Evolutionary conservation across 192 early-diverging fungal genomes (phyloP).

Genomic region (Dissophora globulifera): DNA sequence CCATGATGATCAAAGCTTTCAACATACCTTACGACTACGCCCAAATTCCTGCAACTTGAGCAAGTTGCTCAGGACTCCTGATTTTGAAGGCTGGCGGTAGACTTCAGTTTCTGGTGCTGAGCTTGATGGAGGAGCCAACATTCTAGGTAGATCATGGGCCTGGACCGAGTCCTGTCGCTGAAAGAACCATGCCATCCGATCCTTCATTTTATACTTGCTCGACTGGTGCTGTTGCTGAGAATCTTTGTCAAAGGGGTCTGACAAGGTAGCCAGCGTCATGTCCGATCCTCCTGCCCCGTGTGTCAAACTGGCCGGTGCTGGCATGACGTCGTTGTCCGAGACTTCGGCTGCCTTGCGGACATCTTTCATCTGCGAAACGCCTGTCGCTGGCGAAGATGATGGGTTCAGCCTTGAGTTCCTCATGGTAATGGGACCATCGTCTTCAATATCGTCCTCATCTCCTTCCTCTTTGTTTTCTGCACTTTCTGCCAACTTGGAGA

Average conservation of each 20-base stretch:
- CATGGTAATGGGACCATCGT: slow-evolving; percentile 1
- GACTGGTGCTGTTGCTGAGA: neutral
- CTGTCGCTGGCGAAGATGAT: slow-evolving; percentile 6
- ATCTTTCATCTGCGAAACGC: slow-evolving; percentile 19
- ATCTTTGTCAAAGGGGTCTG: neutral
- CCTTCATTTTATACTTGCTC: slow-evolving; percentile 9
- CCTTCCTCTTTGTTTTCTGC: slow-evolving; percentile 1
- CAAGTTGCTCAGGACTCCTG: slow-evolving; percentile 46
- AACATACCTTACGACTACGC: slow-evolving; percentile 25
- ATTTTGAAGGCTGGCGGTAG: slow-evolving; percentile 40
- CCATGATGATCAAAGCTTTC: no score
- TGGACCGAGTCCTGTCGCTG: slow-evolving; percentile 4
- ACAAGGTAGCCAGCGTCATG: slow-evolving; percentile 20
- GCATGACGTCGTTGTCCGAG: no score
- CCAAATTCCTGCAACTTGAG: slow-evolving; percentile 26
- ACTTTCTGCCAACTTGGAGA: slow-evolving; percentile 29
- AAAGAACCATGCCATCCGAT: slow-evolving; percentile 15
- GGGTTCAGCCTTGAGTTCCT: slow-evolving; percentile 5
- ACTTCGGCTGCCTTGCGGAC: slow-evolving; percentile 23
- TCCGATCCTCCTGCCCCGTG: slow-evolving; percentile 20
- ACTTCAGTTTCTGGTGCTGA: slow-evolving; percentile 9
- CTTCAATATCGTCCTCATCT: neutral
- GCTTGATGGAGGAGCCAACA: neutral
- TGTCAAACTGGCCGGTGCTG: no score
- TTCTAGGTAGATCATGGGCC: no score